Evolutionary conservation across 164 flowering plant genomes (phyloP).

Genomic region (Nymphaea colorata): DNA sequence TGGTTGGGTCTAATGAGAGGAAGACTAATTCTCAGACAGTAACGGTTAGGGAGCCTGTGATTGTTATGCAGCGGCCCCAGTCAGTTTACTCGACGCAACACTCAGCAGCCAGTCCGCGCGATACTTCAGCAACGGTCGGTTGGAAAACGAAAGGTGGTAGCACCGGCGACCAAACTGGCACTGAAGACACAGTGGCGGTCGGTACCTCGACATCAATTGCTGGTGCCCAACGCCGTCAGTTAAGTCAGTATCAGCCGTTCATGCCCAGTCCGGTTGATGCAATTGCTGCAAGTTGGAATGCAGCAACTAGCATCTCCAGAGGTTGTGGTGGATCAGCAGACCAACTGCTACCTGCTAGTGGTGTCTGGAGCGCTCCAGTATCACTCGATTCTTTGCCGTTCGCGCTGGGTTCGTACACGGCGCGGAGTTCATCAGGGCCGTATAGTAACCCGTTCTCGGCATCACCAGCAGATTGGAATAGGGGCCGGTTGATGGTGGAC

Average conservation of each 20-base stretch:
- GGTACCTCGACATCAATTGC: neutral
- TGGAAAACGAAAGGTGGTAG: slow-evolving; percentile 27
- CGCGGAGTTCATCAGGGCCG: slow-evolving; percentile 23
- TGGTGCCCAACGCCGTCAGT: slow-evolving; percentile 6
- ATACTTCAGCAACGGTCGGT: slow-evolving; percentile 28
- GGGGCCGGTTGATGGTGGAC: slow-evolving; percentile 24
- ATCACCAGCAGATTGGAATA: slow-evolving; percentile 43
- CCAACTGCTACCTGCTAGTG: neutral
- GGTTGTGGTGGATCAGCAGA: neutral
- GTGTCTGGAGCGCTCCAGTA: slow-evolving; percentile 13
- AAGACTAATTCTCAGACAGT: slow-evolving; percentile 28
- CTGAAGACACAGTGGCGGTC: neutral
- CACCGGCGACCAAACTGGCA: slow-evolving; percentile 24
- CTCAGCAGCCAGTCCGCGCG: slow-evolving; percentile 17
- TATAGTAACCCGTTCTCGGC: slow-evolving; percentile 44
- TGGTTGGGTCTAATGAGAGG: slow-evolving; percentile 1
- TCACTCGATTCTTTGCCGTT: slow-evolving; percentile 3
- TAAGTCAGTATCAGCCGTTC: slow-evolving; percentile 19
- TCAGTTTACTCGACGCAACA: slow-evolving; percentile 31
- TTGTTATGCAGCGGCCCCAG: slow-evolving; percentile 69
- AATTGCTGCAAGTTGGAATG: slow-evolving; percentile 7
- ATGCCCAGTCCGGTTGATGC: slow-evolving; percentile 18
- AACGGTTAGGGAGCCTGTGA: slow-evolving; percentile 49
- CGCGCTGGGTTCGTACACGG: slow-evolving; percentile 64
- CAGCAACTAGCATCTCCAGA: neutral